phyloP scores from a whole-genome alignment of 2,329 filamentous ascomycete genomes.

The Dothiorella sarmentorum region DNA sequence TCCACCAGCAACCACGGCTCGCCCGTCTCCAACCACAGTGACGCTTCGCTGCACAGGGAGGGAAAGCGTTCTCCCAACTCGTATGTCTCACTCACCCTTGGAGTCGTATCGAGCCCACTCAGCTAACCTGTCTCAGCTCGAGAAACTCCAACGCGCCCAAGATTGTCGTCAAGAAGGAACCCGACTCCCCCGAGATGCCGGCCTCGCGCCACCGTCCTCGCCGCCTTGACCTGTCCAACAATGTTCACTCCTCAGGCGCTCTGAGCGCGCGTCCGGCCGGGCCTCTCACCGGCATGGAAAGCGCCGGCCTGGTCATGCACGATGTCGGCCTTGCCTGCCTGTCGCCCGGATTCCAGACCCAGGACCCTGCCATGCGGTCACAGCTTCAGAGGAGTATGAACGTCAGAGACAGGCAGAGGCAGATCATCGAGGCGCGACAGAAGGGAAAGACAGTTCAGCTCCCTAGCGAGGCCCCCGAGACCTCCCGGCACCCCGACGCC shows the following conservation, averaged over 20 bases:
- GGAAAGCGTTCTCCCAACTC: constrained; percentile 54
- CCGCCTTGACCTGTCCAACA: constrained; percentile 69
- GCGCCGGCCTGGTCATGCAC: constrained; percentile 71
- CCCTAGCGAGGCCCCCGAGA: constrained; percentile 29
- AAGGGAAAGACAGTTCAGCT: constrained; percentile 46
- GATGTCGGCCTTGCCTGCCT: constrained; percentile 92
- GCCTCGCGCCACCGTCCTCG: constrained; percentile 71
- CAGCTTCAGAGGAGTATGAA: constrained; percentile 91
- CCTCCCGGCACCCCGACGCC: constrained; percentile 32
- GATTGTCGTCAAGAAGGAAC: constrained; percentile 96
- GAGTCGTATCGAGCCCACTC: neutral
- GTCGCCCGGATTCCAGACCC: constrained; percentile 91
- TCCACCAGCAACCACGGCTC: constrained; percentile 39
- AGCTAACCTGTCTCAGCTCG: constrained; percentile 42
- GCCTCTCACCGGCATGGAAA: constrained; percentile 72
- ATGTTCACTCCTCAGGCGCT: constrained; percentile 43
- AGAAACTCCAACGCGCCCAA: constrained; percentile 60
- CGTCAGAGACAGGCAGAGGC: constrained; percentile 88
- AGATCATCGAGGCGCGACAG: constrained; percentile 91
- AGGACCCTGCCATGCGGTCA: constrained; percentile 94
- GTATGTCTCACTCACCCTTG: constrained; percentile 36
- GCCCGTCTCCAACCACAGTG: constrained; percentile 27
- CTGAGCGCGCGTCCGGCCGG: constrained; percentile 65
- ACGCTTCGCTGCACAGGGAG: constrained; percentile 38
- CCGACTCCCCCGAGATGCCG: constrained; percentile 75